These are phyloP conservation scores for Rubia balearica DNA, from an alignment of 305 asterid genomes.

Conservation along the genomic window DNA sequence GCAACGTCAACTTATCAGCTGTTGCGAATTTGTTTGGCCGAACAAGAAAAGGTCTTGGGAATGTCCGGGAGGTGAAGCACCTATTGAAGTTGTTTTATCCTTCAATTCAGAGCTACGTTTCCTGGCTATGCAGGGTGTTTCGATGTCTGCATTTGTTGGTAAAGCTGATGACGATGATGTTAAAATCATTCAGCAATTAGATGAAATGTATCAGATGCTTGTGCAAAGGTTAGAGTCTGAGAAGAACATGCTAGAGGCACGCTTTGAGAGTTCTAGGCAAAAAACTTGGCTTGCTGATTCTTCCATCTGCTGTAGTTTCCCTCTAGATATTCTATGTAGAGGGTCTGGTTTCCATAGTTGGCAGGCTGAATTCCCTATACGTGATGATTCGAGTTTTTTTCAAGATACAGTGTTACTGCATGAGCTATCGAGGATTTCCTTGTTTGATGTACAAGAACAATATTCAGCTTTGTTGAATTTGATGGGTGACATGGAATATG, in stretches of 20 bases:
- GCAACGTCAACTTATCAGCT: constrained; percentile 46
- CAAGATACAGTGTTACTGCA: constrained; percentile 61
- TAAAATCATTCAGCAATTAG: constrained; percentile 48
- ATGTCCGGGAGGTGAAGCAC: constrained; percentile 32
- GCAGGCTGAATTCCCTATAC: constrained; percentile 55
- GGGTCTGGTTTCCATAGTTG: constrained; percentile 49
- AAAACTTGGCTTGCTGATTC: constrained; percentile 22
- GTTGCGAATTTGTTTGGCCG: constrained; percentile 67
- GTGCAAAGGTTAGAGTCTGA: constrained; percentile 52
- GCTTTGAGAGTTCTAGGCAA: constrained; percentile 21
- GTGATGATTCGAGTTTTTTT: constrained; percentile 64
- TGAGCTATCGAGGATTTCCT: constrained; percentile 40
- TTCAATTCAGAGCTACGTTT: constrained; percentile 55
- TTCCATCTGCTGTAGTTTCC: constrained; percentile 57
- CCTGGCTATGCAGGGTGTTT: constrained; percentile 71
- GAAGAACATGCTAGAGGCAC: constrained; percentile 41
- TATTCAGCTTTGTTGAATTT: constrained; percentile 35
- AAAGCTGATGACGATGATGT: constrained; percentile 34
- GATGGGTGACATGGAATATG: constrained; percentile 38
- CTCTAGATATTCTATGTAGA: constrained; percentile 41
- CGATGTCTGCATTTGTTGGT: constrained; percentile 64
- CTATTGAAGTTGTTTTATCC: constrained; percentile 47
- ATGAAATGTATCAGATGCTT: constrained; percentile 80
- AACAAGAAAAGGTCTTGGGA: constrained; percentile 34
- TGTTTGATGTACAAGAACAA: constrained; percentile 46